A percentile compares a stretch with the other conserved stretches of the same genome.
Conservation (phyloP, 192 early-diverging fungal species). For the Gryganskiella cystojenkinii region DNA sequence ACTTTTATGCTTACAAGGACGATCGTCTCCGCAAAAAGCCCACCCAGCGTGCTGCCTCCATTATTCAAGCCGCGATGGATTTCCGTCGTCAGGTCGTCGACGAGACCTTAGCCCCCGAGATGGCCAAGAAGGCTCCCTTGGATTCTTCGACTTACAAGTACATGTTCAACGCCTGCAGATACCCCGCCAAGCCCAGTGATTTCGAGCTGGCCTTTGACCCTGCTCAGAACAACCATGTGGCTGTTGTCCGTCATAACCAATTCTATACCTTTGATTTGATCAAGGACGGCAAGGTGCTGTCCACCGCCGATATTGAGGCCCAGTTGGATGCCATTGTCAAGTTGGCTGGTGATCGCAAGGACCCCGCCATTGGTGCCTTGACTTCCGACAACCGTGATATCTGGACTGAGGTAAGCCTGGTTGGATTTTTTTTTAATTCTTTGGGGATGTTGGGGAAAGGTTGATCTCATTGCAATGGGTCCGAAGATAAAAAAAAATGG, state of each 20-base stretch:
- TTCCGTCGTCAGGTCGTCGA: conserved; percentile 85
- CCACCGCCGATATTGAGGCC: conserved; percentile 84
- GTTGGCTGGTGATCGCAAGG: conserved; percentile 73
- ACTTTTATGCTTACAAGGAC: conserved; percentile 96
- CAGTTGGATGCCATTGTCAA: conserved; percentile 54
- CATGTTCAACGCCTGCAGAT: conserved; percentile 97
- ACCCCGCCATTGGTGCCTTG: conserved; percentile 84
- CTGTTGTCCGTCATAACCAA: conserved; percentile 91
- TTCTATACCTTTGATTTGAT: conserved; percentile 84
- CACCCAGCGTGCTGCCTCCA: conserved; percentile 87
- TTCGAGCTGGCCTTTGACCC: conserved; percentile 80
- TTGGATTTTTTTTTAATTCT: neutral
- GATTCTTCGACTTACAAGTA: conserved; percentile 94
- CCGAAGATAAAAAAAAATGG: neutral
- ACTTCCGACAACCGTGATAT: conserved; percentile 94
- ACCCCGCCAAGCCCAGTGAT: conserved; percentile 89
- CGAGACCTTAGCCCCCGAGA: conserved; percentile 78
- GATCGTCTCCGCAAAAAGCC: conserved; percentile 82
- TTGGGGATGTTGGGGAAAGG: neutral
- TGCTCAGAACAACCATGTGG: conserved; percentile 80
- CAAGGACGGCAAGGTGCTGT: conserved; percentile 82
- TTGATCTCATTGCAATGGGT: neutral
- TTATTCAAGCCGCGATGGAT: conserved; percentile 89
- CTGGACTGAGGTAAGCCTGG: conserved; percentile 80
- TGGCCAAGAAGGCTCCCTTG: conserved; percentile 78